These are phyloP conservation scores for Conticribra weissflogii DNA, from an alignment of 108 stramenopile species.

Conservation along the genomic window DNA sequence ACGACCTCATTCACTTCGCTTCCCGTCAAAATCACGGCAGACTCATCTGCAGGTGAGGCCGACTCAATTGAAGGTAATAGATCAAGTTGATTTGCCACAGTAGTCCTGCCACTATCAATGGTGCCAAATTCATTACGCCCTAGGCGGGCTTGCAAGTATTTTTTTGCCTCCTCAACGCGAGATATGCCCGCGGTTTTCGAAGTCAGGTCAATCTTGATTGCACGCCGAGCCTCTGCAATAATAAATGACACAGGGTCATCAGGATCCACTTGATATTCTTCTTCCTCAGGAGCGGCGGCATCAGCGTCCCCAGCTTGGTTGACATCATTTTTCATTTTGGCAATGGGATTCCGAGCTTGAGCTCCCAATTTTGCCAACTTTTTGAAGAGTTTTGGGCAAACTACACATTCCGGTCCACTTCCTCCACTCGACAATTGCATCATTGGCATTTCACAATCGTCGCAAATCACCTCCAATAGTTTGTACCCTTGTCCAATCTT, in stretches of 20 bases:
- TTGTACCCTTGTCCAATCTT: slow-evolving; percentile 15
- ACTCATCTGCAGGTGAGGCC: background rate
- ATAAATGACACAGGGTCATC: slow-evolving; percentile 17
- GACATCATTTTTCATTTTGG: background rate
- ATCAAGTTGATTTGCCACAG: background rate
- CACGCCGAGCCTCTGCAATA: slow-evolving; percentile 29
- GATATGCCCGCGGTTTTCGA: background rate
- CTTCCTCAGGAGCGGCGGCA: too few relatives aligned
- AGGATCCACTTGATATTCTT: slow-evolving; percentile 12
- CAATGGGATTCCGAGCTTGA: background rate
- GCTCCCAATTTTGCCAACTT: slow-evolving; percentile 4
- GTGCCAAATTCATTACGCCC: background rate
- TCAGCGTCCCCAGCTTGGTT: background rate
- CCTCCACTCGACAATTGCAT: slow-evolving; percentile 4
- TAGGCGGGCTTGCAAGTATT: background rate
- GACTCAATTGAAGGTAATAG: background rate
- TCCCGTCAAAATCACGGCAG: too few relatives aligned
- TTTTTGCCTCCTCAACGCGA: background rate
- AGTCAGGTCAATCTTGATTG: background rate
- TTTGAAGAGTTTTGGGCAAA: slow-evolving; percentile 26
- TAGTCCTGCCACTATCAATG: background rate
- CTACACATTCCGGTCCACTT: slow-evolving; percentile 15
- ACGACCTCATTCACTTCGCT: too few relatives aligned
- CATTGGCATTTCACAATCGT: slow-evolving; percentile 21
- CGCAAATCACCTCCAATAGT: slow-evolving; percentile 12